Base-by-base conservation (phyloP, 208 protist genomes). In the Leishmania martiniquensis region DNA sequence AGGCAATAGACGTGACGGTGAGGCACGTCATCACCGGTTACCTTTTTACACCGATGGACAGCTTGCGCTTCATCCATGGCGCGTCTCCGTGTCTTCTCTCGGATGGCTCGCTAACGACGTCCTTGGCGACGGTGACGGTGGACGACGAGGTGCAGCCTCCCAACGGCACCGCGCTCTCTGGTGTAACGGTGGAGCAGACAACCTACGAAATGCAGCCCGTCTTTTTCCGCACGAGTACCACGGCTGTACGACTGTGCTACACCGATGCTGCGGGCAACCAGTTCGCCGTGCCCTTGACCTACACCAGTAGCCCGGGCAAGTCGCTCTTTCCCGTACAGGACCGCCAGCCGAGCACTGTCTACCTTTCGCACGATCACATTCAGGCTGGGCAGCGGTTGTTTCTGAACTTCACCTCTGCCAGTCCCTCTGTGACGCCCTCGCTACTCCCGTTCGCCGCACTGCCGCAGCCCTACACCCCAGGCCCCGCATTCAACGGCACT, bases 231-330 rank as follows among this genome's bases (percentile, higher is more conserved):
- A 72, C 63, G 20, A 87, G 85, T 63, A 96, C 87, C 6, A 90
- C 6, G 13, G 55, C 84, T 1, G 72, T 97, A 22, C 87, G 89
- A 17, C 80, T 96, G 78, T 97, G 94, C 80, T 97, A 96, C 86
- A 87, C 78, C 51, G 92, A 97, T 83, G 81, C 84, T 60, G 87
- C 72, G 9, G 92, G 92, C 57, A 95, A 93, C 66, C 80, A 95
- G 76, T 97, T 93, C 75, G 89, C 91, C 22, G 86, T 97, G 17
- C 92, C 94, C 5, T 74, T 97, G 49, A 54, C 84, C 51, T 79
- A 84, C 71, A 54, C 54, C 44, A 77, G 42, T 17, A 34, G 65
- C 17, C 85, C 82, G 15, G 76, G 63, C 1, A 45, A 71, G 52
- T 94, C 91, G 10, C 1, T 80, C 45, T 86, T 93, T 62, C 20